Evolutionary conservation across 768 basidiomycete species (phyloP), one percentile per base, ranked within the genome.

Genomic region (Suillus lakei): DNA sequence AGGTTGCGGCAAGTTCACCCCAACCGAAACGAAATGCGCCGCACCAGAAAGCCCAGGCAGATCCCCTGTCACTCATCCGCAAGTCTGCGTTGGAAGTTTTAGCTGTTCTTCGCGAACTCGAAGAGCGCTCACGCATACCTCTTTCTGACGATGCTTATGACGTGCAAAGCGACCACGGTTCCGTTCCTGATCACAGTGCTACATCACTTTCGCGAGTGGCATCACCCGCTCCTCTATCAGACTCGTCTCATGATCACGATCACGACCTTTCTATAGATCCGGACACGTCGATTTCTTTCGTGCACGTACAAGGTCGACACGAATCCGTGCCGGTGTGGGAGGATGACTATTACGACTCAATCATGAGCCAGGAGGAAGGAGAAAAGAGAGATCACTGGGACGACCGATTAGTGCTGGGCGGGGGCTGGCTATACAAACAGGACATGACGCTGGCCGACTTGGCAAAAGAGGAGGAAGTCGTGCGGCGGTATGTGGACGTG

Each of bases 81-180:
- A 86, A 86, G 60, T 85, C 89, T 1, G 94, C 95, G 1, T 78
- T 98, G 61, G 95, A 96, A 66, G 92, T 98, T 0, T 85, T 99
- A 36, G 84, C 90, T 6, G 82, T 87, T 44, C 84, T 99, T 48
- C 85, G 94, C 43, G 88, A 87, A 36, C 78, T 98, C 23, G 97
- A 98, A 74, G 94, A 96, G 72, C 78, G 79, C 10, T 86, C 86
- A 44, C 85, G 97, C 4, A 74, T 96, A 4, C 91, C 93, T 5
- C 81, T 93, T 8, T 86, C 84, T 21, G 91, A 95, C 72, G 91
- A 93, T 51, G 91, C 87, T n/a, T 94, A 93, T 70, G 92, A 94
- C 71, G 89, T 85, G 10, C 87, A 90, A 76, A 91, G 90, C 68
- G 92, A 93, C 60, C 88, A 84, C 41, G 85, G 81, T 7, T 83